Base-by-base conservation (phyloP, 1,284 basidiomycete genomes). In the Moesziomyces globuligerus region DNA sequence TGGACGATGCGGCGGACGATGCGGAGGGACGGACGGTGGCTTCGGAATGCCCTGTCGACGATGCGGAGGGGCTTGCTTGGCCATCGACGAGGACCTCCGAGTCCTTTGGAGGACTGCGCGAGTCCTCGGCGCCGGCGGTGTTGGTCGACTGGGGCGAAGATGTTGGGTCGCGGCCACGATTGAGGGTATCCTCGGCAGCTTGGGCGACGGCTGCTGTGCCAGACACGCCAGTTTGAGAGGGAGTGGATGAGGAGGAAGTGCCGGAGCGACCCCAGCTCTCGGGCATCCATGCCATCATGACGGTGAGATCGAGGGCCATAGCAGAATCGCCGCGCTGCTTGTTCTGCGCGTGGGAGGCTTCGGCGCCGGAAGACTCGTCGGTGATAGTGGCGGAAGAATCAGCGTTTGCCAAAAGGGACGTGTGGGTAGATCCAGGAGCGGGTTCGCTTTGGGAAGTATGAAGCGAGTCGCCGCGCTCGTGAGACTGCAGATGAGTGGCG, bases 281-380 rank as follows among this genome's bases (percentile, higher is more conserved):
- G 25, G 74, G 74, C 52, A 76, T 54, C 32, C 67, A 40, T 7
- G 60, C 71, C 59, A 71, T 61, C 75, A 78, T 78, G 59, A 78
- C 66, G 21, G 73, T 68, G 50, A 77, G 37, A 37, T 77, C 71
- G 34, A 77, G 59, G 17, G 73, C 69, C 75, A 77, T 77, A 23
- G 64, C 75, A 3, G 74, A 76, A 21, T 75, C 70, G 15, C 62
- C 53, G 4, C 65, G 52, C 45, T 57, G 44, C 17, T 59, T 66
- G 15, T 15, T 21, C 6, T 51, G 32, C 15, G 26, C 25, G 18
- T 18, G 23, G 36, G 18, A n/a, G 15, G 21, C 1, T 26, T 52
- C 46, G 20, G 49, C 36, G 3, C 45, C 48, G 10, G 41, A 1
- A 11, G 52, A 43, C 43, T 67, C 64, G 7, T 17, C 18, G 4